Conservation (phyloP, 2,329 filamentous ascomycete species). For the Zelopaecilomyces penicillatus region DNA sequence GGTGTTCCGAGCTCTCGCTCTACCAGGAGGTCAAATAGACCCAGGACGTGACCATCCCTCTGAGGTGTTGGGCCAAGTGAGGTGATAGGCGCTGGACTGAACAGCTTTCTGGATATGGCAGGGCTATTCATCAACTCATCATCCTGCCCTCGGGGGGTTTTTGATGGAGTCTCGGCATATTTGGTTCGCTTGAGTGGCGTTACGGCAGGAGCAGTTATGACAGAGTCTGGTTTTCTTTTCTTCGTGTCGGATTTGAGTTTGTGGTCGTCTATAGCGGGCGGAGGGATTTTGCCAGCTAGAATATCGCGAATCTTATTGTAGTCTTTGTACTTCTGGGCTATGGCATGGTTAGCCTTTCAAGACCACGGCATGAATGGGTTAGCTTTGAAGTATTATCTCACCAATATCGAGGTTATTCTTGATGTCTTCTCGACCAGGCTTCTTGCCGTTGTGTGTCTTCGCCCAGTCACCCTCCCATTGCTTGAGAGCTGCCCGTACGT, state of each 20-base stretch:
- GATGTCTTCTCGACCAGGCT: constrained; percentile 67
- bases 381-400: constrained; percentile 27
- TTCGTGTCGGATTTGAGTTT: constrained; percentile 18
- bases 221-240: constrained; percentile 34
- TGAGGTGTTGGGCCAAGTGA: constrained; percentile 73
- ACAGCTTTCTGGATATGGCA: constrained; percentile 48
- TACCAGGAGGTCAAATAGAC: constrained; percentile 64
- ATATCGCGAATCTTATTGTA: constrained; percentile 60
- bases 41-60: constrained; percentile 66
- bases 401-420: constrained; percentile 64
- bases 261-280: constrained; percentile 30
- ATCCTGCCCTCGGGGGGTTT: constrained; percentile 22
- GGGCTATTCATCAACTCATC: constrained; percentile 46
- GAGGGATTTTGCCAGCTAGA: constrained; percentile 43
- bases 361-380: background rate
- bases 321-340: constrained; percentile 67
- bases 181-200: constrained; percentile 46
- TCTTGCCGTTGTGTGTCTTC: constrained; percentile 52
- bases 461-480: constrained; percentile 65
- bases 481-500: constrained; percentile 63
- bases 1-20: constrained; percentile 43
- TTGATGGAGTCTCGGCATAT: constrained; percentile 39
- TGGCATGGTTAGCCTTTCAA: background rate
- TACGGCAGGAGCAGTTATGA: constrained; percentile 18
- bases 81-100: constrained; percentile 50